Base-by-base conservation (phyloP, 1,139 yeast species). In the Diutina neorugosa region DNA sequence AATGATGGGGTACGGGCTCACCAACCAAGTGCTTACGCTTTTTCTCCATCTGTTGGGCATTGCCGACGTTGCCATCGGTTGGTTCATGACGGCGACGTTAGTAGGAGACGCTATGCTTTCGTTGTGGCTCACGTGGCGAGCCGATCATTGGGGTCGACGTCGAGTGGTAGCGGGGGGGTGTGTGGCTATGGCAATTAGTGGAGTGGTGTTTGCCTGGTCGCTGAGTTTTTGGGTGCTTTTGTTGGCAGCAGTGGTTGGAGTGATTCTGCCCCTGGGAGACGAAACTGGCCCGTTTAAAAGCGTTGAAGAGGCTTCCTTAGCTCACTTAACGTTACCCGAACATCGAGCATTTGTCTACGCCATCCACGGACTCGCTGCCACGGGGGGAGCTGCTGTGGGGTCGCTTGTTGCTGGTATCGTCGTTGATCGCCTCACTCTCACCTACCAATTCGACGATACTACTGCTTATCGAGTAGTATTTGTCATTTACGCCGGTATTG, bases 281-380 rank as follows among this genome's bases (percentile, higher is more conserved):
- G 97, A 90, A 63, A 88, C 93, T 0, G 97, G 97, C 0, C 97
- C 97, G 0, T 90, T 90, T 67, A 85, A 87, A 62, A 82, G 95
- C 1, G 82, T 90, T 20, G 97, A 90, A 63, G 96, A 90, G 63
- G 86, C 95, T 0, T 78, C 87, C 34, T 73, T 90, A 54, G 96
- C 96, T 0, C 95, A 88, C 65, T 69, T 90, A 59, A 84, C 95
- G 0, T 81, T 84, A 0, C 75, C 75, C 52, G 74, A 73, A 52
- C 79, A 80, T 54, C 71, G 95, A 51, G 85, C 96, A 0, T 89
- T 83, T 57, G 73, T 88, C 1, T 89, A 82, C 69, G 90, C 96
- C 0, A 74, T 81, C 61, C 81, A 84, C 62, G 81, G 84, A 14
- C 65, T 88, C 51, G 69, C 84, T 54, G 86, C 90, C 0, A 79